Percentiles rank a stretch among this genome's conserved stretches.
phyloP scores from a whole-genome alignment of 2,329 filamentous ascomycete genomes.

The Fusarium sp. region DNA sequence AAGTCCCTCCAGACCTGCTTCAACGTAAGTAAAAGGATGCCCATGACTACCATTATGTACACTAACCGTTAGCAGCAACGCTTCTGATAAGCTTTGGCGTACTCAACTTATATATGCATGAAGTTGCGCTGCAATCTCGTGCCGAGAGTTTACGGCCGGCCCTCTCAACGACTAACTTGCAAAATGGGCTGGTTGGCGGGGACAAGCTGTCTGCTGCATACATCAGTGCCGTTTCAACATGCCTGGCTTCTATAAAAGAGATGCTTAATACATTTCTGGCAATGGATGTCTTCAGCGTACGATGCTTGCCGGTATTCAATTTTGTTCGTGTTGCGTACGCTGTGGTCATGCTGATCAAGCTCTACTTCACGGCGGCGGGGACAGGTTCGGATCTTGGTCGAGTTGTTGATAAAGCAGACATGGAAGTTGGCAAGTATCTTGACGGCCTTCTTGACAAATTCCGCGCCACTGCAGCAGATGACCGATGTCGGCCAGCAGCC shows the following conservation, averaged over 20 bases:
- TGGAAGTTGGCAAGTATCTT: constrained; percentile 75
- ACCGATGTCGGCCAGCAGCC: constrained; percentile 72
- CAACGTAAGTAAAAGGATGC: constrained; percentile 63
- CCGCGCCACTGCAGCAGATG: constrained; percentile 69
- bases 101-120: constrained; percentile 79
- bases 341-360: constrained; percentile 78
- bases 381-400: constrained; percentile 75
- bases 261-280: constrained; percentile 74
- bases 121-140: constrained; percentile 77
- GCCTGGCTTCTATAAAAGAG: constrained; percentile 73
- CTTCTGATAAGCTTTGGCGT: constrained; percentile 74
- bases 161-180: constrained; percentile 60
- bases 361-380: constrained; percentile 75
- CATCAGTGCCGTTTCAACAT: constrained; percentile 75
- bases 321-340: constrained; percentile 80
- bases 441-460: constrained; percentile 78
- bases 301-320: constrained; percentile 76
- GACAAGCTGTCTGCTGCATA: constrained; percentile 64
- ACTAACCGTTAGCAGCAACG: constrained; percentile 60
- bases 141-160: constrained; percentile 66
- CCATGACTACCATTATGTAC: background rate
- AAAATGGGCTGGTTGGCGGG: constrained; percentile 56
- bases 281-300: constrained; percentile 69
- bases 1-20: constrained; percentile 65
- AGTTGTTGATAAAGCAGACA: constrained; percentile 74